Evolutionary conservation across 1,284 basidiomycete species (phyloP).

Genomic region (Fomitopsis palustris): DNA sequence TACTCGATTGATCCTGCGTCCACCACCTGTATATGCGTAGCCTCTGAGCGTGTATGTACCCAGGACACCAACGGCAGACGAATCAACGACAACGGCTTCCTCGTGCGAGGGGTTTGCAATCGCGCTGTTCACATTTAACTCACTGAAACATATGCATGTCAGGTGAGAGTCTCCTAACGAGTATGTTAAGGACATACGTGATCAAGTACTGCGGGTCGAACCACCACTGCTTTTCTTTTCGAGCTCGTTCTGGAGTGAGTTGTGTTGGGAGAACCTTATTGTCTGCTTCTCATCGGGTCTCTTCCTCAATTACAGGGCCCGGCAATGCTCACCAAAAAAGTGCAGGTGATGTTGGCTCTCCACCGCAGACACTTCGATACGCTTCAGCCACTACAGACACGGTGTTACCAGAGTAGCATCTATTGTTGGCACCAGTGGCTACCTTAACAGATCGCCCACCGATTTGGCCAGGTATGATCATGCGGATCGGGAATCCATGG

Average conservation of each 20-base stretch:
- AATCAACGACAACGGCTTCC: conserved; percentile 36
- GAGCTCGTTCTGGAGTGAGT: conserved; percentile 53
- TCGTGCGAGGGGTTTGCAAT: conserved; percentile 59
- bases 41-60: conserved; percentile 43
- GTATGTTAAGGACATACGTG: conserved; percentile 23
- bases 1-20: conserved; percentile 54
- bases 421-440: conserved; percentile 3
- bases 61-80: conserved; percentile 4
- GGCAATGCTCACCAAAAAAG: neutral
- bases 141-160: conserved; percentile 30
- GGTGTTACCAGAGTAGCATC: neutral
- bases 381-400: conserved; percentile 50
- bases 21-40: conserved; percentile 70
- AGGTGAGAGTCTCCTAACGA: conserved; percentile 10
- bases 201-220: conserved; percentile 55
- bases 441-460: conserved; percentile 52
- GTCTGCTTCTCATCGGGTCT: conserved; percentile 29
- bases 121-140: conserved; percentile 62
- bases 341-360: conserved; percentile 54
- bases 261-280: conserved; percentile 64
- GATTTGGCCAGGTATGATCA: conserved; percentile 65
- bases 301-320: neutral
- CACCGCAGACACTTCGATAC: conserved; percentile 50
- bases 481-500: conserved; percentile 62
- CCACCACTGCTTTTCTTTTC: conserved; percentile 59